Percentiles rank a stretch among this genome's conserved stretches.
Evolutionary conservation across 2,329 filamentous ascomycete species (phyloP).

Genomic region (Colletotrichum sp.): DNA sequence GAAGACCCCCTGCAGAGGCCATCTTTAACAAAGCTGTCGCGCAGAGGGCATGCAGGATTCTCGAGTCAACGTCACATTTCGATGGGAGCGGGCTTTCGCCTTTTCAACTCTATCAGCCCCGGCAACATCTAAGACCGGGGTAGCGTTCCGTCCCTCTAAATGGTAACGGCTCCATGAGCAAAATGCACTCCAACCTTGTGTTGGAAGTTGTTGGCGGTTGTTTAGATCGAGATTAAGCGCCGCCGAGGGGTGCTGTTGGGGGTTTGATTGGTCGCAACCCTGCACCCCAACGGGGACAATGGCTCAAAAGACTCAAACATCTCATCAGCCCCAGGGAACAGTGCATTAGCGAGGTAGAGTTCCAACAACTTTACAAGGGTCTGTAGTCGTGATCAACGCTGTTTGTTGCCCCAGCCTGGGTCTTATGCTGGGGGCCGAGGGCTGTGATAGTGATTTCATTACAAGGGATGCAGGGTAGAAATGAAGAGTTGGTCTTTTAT

Average conservation of each 20-base stretch:
- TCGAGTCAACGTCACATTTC: background rate
- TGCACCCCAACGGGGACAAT: background rate
- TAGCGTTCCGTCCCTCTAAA: background rate
- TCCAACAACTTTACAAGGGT: background rate
- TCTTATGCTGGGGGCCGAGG: background rate
- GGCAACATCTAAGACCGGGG: background rate
- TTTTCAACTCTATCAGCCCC: background rate
- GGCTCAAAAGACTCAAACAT: background rate
- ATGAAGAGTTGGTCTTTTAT: background rate
- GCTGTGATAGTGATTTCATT: background rate
- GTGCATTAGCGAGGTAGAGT: background rate
- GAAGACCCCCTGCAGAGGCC: background rate
- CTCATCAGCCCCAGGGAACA: background rate
- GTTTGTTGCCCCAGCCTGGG: background rate
- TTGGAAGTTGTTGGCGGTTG: background rate
- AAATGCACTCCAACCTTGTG: background rate
- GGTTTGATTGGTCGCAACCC: background rate
- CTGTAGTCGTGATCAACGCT: background rate
- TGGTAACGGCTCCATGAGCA: background rate
- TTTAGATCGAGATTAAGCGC: background rate
- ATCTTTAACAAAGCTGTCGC: background rate
- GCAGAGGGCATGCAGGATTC: background rate
- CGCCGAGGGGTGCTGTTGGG: background rate
- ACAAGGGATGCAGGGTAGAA: background rate
- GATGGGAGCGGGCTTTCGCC: background rate